Base-by-base conservation (phyloP, 768 basidiomycete species). In the Lactarius indigo region DNA sequence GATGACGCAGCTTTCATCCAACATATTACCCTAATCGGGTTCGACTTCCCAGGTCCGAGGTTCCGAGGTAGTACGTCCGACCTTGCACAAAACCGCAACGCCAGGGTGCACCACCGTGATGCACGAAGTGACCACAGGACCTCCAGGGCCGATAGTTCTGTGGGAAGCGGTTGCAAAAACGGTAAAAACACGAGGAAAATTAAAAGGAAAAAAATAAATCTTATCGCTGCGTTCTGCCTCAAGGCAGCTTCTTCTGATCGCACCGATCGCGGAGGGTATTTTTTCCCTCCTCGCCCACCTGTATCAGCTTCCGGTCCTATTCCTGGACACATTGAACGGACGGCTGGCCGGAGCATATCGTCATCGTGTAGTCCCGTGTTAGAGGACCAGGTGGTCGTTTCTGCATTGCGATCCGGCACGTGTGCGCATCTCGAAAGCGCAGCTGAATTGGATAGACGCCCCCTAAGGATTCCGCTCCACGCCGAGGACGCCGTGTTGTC, bases 151-250 rank as follows among this genome's bases (percentile, higher is more conserved):
- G 23, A 26, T 6, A 50, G 13, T 50, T 5, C 50, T 50, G 50
- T 50, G 50, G 50, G 50, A 50, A 50, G 50, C 23, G 23, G 5
- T 2, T 12, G 12, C 23, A 26, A 26, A 26, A 50, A 50, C 4
- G 50, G 50, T 50, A 50, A 50, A 23, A 15, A 31, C 23, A 26
- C 44, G 41, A 47, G 20, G 20, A 18, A 17, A n/a, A 31, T 18
- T 13, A 1, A 31, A 57, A 18, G 26, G 41, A 30, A 23, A 31
- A 41, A 23, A 31, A 41, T 17, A 33, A 28, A 33, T 31, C 28
- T 54, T 37, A 54, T 41, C 57, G 57, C 30, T n/a, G 37, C 57
- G 54, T 47, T 33, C 30, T 33, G 47, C 61, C 61, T 66, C 65
- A 28, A 50, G 47, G 56, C 44, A 52, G n/a, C 2, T 42, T 47